Base-by-base conservation (phyloP, 106 monocot species). In the Acorus calamus region DNA sequence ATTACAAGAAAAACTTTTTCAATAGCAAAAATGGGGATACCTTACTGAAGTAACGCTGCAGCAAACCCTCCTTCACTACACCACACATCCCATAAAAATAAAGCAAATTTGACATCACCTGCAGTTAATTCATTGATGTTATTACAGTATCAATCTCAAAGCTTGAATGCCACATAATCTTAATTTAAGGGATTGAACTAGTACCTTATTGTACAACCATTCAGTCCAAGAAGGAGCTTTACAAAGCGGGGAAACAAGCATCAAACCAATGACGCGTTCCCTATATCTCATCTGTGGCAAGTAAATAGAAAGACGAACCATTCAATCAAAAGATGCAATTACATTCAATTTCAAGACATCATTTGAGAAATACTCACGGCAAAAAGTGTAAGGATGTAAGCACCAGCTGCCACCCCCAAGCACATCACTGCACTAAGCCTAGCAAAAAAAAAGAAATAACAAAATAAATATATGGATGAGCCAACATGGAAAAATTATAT, bases 51-150 rank as follows among this genome's bases (percentile, higher is more conserved):
- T 92, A 92, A 7, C 91, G 66, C 56, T 86, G 86, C 43, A 86
- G 81, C 60, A 92, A 60, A 52, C 68, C 77, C 42, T 86, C 86
- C 55, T 86, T 81, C 14, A 81, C 54, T 67, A 86, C 63, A 44
- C 84, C 81, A 72, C 83, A 81, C 81, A 92, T 92, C 14, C 91
- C 91, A 75, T 92, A 92, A 52, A 74, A 92, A 56, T 92, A 84
- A 42, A 92, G 62, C 56, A 92, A 72, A 81, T 83, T 92, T 6
- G 71, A 76, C 76, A 92, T 72, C 14, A 86, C 76, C 91, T 86
- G 69, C 50, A 79, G n/a, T 28, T 28, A 61, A 65, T 71, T 12
- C 28, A 28, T 28, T 28, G 28, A 28, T 28, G 28, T 28, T 28
- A 28, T 28, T 28, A 28, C 0, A 1, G 1, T 28, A 28, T 28